phyloP scores from a whole-genome alignment of 192 early-diverging fungal species.

The Physocladia obscura region DNA sequence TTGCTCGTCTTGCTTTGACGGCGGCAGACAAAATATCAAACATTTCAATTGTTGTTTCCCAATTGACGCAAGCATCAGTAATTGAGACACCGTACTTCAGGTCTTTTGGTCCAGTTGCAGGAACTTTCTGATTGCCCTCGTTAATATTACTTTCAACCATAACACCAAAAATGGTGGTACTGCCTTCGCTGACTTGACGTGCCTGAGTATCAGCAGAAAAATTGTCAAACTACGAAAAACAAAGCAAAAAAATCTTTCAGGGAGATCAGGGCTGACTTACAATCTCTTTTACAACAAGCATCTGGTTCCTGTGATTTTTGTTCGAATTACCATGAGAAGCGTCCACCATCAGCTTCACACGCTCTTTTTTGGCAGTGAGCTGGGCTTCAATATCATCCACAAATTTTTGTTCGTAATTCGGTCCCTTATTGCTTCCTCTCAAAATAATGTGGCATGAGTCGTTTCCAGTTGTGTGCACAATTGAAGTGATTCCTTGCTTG shows the following conservation, averaged over 20 bases:
- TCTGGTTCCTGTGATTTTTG: conserved; percentile 84
- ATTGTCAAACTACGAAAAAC: no score
- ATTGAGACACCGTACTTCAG: conserved; percentile 85
- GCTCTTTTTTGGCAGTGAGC: conserved; percentile 59
- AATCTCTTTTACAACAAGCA: conserved; percentile 73
- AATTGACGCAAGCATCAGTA: conserved; percentile 92
- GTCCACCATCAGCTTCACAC: conserved; percentile 83
- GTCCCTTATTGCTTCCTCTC: conserved; percentile 80
- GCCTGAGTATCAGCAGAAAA: no score
- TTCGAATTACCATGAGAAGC: conserved; percentile 93
- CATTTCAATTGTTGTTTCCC: conserved; percentile 81
- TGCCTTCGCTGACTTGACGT: conserved; percentile 62
- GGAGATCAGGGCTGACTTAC: no score
- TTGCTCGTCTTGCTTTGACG: conserved; percentile 1
- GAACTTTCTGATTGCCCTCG: conserved; percentile 72
- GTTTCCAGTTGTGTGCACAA: conserved; percentile 88
- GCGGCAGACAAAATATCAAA: conserved; percentile 50
- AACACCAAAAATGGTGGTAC: conserved; percentile 77
- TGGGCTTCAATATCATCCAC: conserved; percentile 58
- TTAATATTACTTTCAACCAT: conserved; percentile 94
- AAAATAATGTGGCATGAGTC: conserved; percentile 90
- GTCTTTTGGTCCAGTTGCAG: conserved; percentile 67
- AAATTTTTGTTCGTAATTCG: conserved; percentile 84
- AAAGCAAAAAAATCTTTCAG: conserved; percentile 3
- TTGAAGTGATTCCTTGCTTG: conserved; percentile 88